Conservation (phyloP, 2,329 filamentous ascomycete genomes). For the Periglandula ipomoeae region DNA sequence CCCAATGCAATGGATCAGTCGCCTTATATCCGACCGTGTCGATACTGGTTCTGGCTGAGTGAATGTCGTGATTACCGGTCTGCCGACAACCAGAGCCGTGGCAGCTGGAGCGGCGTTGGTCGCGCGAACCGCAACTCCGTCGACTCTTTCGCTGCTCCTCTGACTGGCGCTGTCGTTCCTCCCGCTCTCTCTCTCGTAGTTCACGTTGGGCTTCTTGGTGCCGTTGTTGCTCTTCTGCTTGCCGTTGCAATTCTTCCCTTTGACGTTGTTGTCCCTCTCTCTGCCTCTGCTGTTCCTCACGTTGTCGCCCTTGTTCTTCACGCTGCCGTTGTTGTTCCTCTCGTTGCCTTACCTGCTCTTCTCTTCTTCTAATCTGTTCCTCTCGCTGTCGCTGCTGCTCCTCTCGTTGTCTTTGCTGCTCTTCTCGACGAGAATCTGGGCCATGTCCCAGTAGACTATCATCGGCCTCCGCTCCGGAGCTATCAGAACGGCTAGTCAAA, state of each 20-base stretch:
- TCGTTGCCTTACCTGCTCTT: background rate
- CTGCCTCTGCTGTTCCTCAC: background rate
- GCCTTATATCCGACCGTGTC: conserved; percentile 4
- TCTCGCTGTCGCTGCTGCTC: background rate
- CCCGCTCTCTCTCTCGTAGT: too few relatives aligned
- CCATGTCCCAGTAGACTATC: background rate
- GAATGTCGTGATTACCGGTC: background rate
- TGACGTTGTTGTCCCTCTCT: background rate
- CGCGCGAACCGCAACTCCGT: background rate
- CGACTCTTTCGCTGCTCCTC: background rate
- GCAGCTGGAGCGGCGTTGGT: background rate
- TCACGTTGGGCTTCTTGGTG: background rate
- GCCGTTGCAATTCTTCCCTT: background rate
- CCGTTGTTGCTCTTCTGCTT: background rate
- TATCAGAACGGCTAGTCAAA: background rate
- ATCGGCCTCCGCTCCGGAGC: background rate
- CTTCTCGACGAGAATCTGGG: background rate
- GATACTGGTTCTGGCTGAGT: background rate
- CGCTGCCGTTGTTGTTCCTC: background rate
- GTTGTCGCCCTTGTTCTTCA: background rate
- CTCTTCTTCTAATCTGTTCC: background rate
- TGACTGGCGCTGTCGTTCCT: background rate
- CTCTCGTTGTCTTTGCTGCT: background rate
- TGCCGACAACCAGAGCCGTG: background rate
- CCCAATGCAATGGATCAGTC: conserved; percentile 7